Evolutionary conservation across 495 filamentous ascomycete species (phyloP), one percentile per base, ranked within the genome.

Genomic region (Xylaria palmicola): DNA sequence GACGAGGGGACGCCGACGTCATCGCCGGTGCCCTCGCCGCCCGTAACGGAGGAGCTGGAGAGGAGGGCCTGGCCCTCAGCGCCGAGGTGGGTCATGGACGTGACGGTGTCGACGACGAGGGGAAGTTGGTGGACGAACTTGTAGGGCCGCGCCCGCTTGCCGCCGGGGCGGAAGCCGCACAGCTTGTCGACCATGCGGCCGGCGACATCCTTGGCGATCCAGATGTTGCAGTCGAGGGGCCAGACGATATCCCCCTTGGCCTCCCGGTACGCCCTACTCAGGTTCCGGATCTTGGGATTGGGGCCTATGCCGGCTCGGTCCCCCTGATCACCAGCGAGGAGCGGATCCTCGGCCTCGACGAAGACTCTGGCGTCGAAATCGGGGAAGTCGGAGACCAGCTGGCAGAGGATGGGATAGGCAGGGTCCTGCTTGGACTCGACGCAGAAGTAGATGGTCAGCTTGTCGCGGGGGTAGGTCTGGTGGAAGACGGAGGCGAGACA

Each of bases 121-220:
- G 95, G 95, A 4, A 98, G 78, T 68, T 97, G 95, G 70, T 99
- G 95, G 8, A 98, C 93, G 62, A 98, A 94, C 68, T 98, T 99
- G 79, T 90, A 92, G 58, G 86, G 88, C 64, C 74, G 81, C 6
- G 75, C 71, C 2, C 68, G 63, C 30, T 71, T 59, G 13, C 77
- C 74, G 22, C 70, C 62, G 1, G 79, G 61, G 5, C 62, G 75
- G 49, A 83, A 86, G 1, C 95, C 95, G 65, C 83, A 90, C 19
- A 99, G 81, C 67, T 85, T 84, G 70, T 93, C 91, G 4, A 97
- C 90, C 88, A 96, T 94, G 34, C 93, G 83, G 4, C 86, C 91
- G 37, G 86, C 85, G 0, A 91, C 92, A 12, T 89, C 86, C 24
- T 81, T 85, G 9, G 85, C 85, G 29, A 98, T 81, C 95, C 95